Evolutionary conservation across 495 filamentous ascomycete species (phyloP), one percentile per base, ranked within the genome.

Genomic region (Oidiodendron maius): DNA sequence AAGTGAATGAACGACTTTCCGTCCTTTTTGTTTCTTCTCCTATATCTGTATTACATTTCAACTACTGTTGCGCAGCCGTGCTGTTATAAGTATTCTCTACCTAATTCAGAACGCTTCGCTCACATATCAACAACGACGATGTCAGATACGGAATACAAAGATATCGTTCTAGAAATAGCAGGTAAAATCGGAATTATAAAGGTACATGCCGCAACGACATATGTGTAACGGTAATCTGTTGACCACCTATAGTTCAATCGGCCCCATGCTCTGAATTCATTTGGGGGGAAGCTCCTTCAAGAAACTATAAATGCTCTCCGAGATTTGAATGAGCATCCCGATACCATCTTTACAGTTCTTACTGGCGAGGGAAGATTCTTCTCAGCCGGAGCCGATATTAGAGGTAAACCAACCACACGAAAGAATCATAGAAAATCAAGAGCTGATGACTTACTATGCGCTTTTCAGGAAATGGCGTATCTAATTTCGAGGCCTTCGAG

Each of bases 291-390:
- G 10, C 50, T 60, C 26, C 48, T 60, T 30, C 20, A 34, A 41
- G 57, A 60, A 24, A 44, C 48, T 5, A 57, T 56, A 17, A 35
- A 35, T 17, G 57, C 57, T 9, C 42, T 57, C 13, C 41, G 57
- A 47, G 44, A 45, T 28, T 28, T 56, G 13, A 54, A 60, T 40
- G 53, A 60, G 26, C 50, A 56, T 39, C 53, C 57, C 11, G 43
- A 44, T 25, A 60, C 57, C 17, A 44, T 56, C 0, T 60, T 60
- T 30, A 60, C 57, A 0, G 57, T 60, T 35, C 35, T 60, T 15
- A 60, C 57, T 17, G 57, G 57, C 13, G 57, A 60, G 44, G 57
- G 57, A 15, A 20, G 57, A 18, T 60, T 60, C 53, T 60, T 60
- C 44, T 60, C 50, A 17, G 51, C 57, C 13, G 57, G 57, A 32